A percentile compares a stretch with the other conserved stretches of the same genome.
phyloP scores from a whole-genome alignment of 2,329 filamentous ascomycete genomes.

The Colletotrichum euphorbiae region DNA sequence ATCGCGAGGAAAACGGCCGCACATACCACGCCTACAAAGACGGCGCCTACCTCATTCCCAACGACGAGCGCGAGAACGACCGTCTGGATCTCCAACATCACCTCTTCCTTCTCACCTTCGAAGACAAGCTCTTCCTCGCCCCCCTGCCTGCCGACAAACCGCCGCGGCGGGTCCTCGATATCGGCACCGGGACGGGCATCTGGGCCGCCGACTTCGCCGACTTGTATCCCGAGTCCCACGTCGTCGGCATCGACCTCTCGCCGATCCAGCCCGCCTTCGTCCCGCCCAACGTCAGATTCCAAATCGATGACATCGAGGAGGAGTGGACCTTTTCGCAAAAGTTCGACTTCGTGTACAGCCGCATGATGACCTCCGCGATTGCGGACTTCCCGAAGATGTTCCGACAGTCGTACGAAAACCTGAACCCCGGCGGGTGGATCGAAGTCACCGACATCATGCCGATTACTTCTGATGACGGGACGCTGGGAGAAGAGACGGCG shows the following conservation, averaged over 20 bases:
- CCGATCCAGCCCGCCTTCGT: conserved; percentile 69
- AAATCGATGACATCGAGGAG: conserved; percentile 61
- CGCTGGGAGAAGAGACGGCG: conserved; percentile 42
- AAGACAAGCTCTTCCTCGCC: conserved; percentile 45
- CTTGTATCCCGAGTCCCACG: conserved; percentile 58
- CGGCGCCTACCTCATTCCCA: conserved; percentile 32
- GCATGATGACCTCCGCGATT: conserved; percentile 41
- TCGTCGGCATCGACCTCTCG: conserved; percentile 66
- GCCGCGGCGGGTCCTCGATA: conserved; percentile 52
- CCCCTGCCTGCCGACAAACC: conserved; percentile 44
- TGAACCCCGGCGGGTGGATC: conserved; percentile 58
- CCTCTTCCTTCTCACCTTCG: conserved; percentile 48
- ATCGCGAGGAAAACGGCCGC: conserved; percentile 53
- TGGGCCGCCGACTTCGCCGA: conserved; percentile 61
- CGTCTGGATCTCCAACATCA: conserved; percentile 53
- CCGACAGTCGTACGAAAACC: conserved; percentile 40
- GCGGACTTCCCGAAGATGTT: conserved; percentile 43
- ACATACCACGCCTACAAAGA: conserved; percentile 51
- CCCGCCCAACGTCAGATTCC: conserved; percentile 71
- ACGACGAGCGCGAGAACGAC: conserved; percentile 47
- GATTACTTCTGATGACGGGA: conserved; percentile 56
- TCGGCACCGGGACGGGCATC: conserved; percentile 61
- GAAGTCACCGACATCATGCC: conserved; percentile 57
- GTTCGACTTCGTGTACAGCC: conserved; percentile 45
- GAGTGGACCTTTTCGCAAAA: conserved; percentile 52